Base-by-base conservation (phyloP, 169 alveolate species). In the Plasmodium vinckei region DNA sequence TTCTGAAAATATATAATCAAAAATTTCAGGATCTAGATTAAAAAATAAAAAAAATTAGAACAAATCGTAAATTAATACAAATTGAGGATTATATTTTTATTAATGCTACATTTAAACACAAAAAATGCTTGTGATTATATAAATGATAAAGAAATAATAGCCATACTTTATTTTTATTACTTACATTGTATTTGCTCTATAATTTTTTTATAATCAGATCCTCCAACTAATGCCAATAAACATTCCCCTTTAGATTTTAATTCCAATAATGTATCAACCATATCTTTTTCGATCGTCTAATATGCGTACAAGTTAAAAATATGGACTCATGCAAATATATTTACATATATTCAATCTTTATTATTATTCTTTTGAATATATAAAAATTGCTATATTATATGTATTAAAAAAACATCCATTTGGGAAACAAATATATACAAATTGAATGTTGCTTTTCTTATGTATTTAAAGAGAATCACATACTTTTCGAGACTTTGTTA, bases 1-100 rank as follows among this genome's bases (percentile, higher is more conserved):
- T 89, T 98, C 99, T 12, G 96, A 77, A 70, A 98, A 98, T 10
- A 92, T 75, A 75, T 79, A 97, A 47, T 96, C 95, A 53, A 95
- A 91, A 13, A 89, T 51, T 65, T 92, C 79, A 5, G 90, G 90
- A 51, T 82, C 90, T 82, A 67, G 21, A 17, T 63, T 53, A 53
- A 53, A 13, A 67, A 71, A n/a, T 25, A 57, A 21, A 10, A 57
- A 42, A 57, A 27, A 72, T 57, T 33, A 17, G 42, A 33, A 39
- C 3, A 17, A 42, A 71, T 21, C 33, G 42, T 33, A 33, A 33
- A 33, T 33, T 33, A 3, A 33, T 33, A 33, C 42, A 33, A 33
- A 33, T 33, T 2, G 42, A 33, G 7, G 42, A 33, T 33, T 33
- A 33, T 3, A 33, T 33, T 3, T 33, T 33, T 33, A 33, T 33